Evolutionary conservation across 306 rosid genomes (phyloP).

Genomic region (Senna siamea): DNA sequence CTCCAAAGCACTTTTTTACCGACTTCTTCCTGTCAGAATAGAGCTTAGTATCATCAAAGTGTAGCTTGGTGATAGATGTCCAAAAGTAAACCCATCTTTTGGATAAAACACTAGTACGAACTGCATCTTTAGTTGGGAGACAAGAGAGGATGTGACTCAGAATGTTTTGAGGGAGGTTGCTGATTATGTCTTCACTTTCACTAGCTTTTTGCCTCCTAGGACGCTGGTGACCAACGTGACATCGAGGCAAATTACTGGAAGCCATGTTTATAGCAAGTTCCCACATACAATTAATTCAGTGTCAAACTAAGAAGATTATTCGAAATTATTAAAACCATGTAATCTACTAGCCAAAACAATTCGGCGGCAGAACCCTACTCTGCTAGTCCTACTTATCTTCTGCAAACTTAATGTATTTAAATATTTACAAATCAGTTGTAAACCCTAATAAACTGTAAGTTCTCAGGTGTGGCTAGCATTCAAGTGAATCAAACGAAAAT

Average conservation of each 20-base stretch:
- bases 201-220: too few relatives aligned
- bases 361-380: too few relatives aligned
- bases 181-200: neutral
- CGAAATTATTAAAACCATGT: too few relatives aligned
- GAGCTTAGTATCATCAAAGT: neutral
- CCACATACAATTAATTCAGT: neutral
- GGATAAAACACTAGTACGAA: neutral
- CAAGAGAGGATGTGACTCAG: neutral
- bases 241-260: neutral
- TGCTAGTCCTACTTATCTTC: too few relatives aligned
- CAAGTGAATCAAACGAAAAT: too few relatives aligned
- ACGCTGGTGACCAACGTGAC: too few relatives aligned
- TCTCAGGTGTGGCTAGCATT: too few relatives aligned
- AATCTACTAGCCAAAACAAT: too few relatives aligned
- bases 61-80: neutral
- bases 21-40: neutral
- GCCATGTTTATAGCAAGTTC: neutral
- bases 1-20: neutral
- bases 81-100: neutral
- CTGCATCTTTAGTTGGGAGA: neutral
- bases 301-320: neutral
- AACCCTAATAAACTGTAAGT: too few relatives aligned
- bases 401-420: too few relatives aligned
- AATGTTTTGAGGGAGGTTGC: neutral
- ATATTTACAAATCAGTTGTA: too few relatives aligned